These are phyloP conservation scores for Fragaria ananassa DNA, from an alignment of 306 rosid genomes.

Conservation along the genomic window DNA sequence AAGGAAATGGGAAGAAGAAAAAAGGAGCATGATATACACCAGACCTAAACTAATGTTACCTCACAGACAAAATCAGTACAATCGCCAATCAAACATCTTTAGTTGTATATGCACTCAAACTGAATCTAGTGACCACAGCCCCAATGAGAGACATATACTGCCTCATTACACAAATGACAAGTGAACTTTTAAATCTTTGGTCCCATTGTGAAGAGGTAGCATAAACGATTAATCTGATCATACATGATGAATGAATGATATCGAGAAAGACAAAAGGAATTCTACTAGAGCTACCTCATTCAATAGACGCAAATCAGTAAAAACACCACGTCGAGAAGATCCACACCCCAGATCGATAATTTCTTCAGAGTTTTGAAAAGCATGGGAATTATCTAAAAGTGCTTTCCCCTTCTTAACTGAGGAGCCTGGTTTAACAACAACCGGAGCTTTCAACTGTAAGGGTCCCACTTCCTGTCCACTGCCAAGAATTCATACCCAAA, in stretches of 20 bases:
- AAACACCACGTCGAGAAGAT: conserved; percentile 31
- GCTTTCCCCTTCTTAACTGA: conserved; percentile 26
- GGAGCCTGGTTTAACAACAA: conserved; percentile 23
- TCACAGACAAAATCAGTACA: background rate
- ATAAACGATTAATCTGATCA: background rate
- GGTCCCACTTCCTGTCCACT: conserved; percentile 81
- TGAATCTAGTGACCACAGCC: background rate
- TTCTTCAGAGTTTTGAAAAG: conserved; percentile 28
- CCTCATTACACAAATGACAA: background rate
- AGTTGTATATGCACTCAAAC: background rate
- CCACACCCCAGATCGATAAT: conserved; percentile 24
- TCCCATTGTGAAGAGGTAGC: background rate
- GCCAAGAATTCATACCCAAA: conserved; percentile 27
- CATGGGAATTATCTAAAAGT: conserved; percentile 31
- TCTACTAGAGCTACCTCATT: conserved; percentile 43
- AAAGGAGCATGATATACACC: background rate
- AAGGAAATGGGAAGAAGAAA: background rate
- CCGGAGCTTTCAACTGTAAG: conserved; percentile 48
- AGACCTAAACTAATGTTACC: background rate
- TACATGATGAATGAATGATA: background rate
- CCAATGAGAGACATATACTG: background rate
- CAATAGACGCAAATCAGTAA: conserved; percentile 37
- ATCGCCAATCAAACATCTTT: background rate
- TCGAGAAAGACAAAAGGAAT: conserved; percentile 2
- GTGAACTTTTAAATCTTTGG: background rate